phyloP scores from a whole-genome alignment of 345 rosid genomes.

The Alliaria petiolata region DNA sequence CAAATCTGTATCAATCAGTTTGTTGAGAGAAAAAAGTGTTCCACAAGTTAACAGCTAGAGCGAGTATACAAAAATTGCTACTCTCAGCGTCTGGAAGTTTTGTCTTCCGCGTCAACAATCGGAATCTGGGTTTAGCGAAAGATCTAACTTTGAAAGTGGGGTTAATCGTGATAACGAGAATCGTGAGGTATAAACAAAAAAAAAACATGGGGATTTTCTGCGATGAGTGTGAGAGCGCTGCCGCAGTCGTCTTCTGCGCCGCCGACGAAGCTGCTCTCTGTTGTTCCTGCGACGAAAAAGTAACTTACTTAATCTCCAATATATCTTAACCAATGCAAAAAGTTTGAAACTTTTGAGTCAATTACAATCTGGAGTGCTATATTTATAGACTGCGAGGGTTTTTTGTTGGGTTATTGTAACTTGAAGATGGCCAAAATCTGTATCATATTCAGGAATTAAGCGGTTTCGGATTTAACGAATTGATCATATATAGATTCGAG shows the following conservation, averaged over 20 bases:
- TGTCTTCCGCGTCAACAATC: background rate
- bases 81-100: too few species aligned
- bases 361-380: too few species aligned
- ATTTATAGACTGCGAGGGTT: too few species aligned
- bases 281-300: slow-evolving; percentile 75
- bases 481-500: background rate
- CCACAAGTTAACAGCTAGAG: too few species aligned
- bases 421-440: background rate
- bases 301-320: background rate
- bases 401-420: too few species aligned
- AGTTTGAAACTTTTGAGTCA: background rate
- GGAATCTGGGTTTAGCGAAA: background rate
- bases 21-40: too few species aligned
- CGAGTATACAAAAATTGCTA: too few species aligned
- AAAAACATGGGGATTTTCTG: slow-evolving; percentile 69
- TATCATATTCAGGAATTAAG: too few species aligned
- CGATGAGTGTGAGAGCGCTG: slow-evolving; percentile 81
- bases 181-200: background rate
- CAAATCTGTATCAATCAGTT: too few species aligned
- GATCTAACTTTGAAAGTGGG: slow-evolving; percentile 7
- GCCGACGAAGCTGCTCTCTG: slow-evolving; percentile 94
- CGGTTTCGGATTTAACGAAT: background rate
- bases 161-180: background rate
- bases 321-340: background rate
- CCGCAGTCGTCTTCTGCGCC: slow-evolving; percentile 84